phyloP scores from a whole-genome alignment of 2,329 filamentous ascomycete genomes.

The Colletotrichum sidae region DNA sequence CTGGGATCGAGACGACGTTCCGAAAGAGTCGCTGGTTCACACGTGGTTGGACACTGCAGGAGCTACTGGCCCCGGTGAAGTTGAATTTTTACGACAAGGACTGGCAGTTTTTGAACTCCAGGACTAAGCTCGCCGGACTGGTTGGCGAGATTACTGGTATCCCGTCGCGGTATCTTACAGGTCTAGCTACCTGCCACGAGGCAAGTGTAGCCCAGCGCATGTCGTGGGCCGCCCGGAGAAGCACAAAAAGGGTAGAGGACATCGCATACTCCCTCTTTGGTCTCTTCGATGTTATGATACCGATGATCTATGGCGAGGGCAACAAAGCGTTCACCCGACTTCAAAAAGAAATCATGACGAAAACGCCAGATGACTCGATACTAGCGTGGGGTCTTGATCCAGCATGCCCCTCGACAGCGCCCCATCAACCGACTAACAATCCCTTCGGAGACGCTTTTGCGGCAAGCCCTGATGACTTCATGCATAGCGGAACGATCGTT shows the following conservation, averaged over 20 bases:
- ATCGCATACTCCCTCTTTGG: constrained; percentile 43
- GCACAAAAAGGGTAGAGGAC: constrained; percentile 41
- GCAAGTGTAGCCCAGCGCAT: constrained; percentile 40
- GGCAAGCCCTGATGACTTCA: too few species aligned
- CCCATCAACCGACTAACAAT: too few species aligned
- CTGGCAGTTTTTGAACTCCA: constrained; percentile 45
- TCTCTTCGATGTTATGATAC: constrained; percentile 44
- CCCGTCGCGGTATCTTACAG: not conserved
- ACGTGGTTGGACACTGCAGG: constrained; percentile 71
- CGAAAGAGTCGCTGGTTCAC: constrained; percentile 46
- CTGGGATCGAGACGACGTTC: constrained; percentile 24
- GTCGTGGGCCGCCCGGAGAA: constrained; percentile 42
- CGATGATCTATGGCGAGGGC: constrained; percentile 44
- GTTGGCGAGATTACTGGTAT: constrained; percentile 5
- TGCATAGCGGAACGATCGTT: too few species aligned
- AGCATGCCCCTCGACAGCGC: too few species aligned
- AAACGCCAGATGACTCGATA: too few species aligned
- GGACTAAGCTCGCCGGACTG: constrained; percentile 22
- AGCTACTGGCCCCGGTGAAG: constrained; percentile 65
- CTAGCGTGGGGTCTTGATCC: too few species aligned
- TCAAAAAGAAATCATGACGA: constrained; percentile 17
- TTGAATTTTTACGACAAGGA: constrained; percentile 45
- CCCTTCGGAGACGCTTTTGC: too few species aligned
- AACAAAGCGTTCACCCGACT: constrained; percentile 39
- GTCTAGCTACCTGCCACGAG: not conserved